Evolutionary conservation across 1,284 basidiomycete genomes (phyloP), one percentile per base, ranked within the genome.

Genomic region (Neolentinus lepideus): DNA sequence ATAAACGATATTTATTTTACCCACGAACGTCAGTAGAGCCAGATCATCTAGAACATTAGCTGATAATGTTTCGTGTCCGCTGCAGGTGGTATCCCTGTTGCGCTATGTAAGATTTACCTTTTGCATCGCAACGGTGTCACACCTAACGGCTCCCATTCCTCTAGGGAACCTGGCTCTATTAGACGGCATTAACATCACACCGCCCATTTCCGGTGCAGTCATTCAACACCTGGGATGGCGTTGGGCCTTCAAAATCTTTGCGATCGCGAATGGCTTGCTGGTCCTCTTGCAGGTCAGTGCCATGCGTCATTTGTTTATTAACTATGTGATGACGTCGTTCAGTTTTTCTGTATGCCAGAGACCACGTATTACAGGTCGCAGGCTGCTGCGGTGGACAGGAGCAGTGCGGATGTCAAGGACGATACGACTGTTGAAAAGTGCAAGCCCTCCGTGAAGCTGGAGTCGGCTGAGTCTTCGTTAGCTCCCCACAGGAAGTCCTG

Each of bases 1-100:
- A 55, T 62, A 29, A 60, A 55, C n/a, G 62, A 63, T 36, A 61
- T 63, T 12, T 63, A 62, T 38, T 63, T 60, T 48, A 56, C 59
- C 22, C 62, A 63, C 51, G 62, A 63, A 54, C 54, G 60, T 33
- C 54, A 58, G 11, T 19, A 52, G n/a, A 31, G 29, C 24, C 54
- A 51, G 16, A 22, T 52, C n/a, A 45, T 26, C 10, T 33, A 22
- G 48, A 38, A 19, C 8, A 26, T 24, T 21, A 19, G 11, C 19
- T 33, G 25, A 21, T 45, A 11, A 21, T 54, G 9, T 52, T 8
- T 53, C 19, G 21, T 43, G 4, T 21, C 9, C 53, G 51, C n/a
- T 19, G 33, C 36, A 60, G 57, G 59, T 24, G 59, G 59, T 9
- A 31, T 60, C 31, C 59, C 59, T 16, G 59, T 60, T 10, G 59